Evolutionary conservation across 371 early-diverging fungal species (phyloP).

Genomic region (Mortierella sp.): DNA sequence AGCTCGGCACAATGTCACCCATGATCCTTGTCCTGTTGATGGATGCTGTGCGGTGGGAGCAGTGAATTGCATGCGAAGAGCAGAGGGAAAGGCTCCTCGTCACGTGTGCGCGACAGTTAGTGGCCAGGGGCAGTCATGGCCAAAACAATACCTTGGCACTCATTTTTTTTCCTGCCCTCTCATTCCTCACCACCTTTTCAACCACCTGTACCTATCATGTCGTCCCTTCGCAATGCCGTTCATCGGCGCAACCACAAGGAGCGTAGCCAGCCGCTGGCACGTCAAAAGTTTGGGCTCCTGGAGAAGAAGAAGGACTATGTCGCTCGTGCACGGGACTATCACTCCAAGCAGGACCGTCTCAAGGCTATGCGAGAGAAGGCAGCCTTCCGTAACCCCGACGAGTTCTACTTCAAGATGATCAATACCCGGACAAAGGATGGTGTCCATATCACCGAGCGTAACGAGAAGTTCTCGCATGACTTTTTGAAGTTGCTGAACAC

Average conservation of each 20-base stretch:
- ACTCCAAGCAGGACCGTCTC: constrained; percentile 85
- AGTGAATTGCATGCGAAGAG: too few relatives aligned
- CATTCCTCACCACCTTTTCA: constrained; percentile 1
- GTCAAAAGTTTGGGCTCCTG: constrained; percentile 83
- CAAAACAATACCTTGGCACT: constrained; percentile 18
- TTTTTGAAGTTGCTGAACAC: constrained; percentile 87
- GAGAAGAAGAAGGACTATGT: constrained; percentile 98
- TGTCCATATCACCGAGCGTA: constrained; percentile 81
- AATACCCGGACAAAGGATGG: constrained; percentile 84
- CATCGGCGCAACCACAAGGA: constrained; percentile 93
- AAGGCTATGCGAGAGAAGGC: constrained; percentile 90
- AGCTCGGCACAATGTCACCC: constrained; percentile 53
- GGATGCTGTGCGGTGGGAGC: background rate
- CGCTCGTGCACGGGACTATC: constrained; percentile 92
- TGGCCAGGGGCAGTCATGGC: too few relatives aligned
- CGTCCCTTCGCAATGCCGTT: constrained; percentile 83
- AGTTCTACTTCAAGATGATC: constrained; percentile 98
- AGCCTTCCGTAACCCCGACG: constrained; percentile 90
- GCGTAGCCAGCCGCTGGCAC: constrained; percentile 82
- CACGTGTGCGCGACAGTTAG: too few relatives aligned
- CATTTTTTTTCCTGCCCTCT: background rate
- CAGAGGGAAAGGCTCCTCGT: too few relatives aligned
- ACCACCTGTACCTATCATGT: constrained; percentile 54
- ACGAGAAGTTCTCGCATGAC: constrained; percentile 78
- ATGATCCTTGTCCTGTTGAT: background rate